Evolutionary conservation across 1,139 yeast species (phyloP).

Genomic region (Yamadazyma dushanensis): DNA sequence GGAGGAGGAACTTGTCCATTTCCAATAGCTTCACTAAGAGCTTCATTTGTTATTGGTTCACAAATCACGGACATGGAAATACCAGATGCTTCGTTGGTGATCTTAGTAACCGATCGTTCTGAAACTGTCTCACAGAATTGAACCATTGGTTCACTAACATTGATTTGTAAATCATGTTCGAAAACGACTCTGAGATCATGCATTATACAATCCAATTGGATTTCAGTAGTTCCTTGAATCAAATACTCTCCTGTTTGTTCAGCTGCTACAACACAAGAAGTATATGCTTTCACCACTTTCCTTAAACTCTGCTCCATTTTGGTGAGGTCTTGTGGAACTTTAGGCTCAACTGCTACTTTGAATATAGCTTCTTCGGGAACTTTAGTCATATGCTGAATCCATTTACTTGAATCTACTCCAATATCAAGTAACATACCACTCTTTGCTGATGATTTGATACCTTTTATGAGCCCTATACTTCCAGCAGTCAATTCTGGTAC

Average conservation of each 20-base stretch:
- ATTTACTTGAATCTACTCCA: constrained; percentile 21
- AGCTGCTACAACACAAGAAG: constrained; percentile 64
- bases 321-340: constrained; percentile 76
- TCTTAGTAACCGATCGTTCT: constrained; percentile 66
- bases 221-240: constrained; percentile 80
- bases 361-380: constrained; percentile 57
- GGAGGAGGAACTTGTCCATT: constrained; percentile 37
- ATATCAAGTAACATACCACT: constrained; percentile 29
- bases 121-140: constrained; percentile 77
- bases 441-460: constrained; percentile 31
- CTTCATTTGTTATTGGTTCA: constrained; percentile 62
- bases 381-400: neutral
- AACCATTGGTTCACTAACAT: constrained; percentile 83
- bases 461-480: constrained; percentile 63
- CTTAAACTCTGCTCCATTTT: constrained; percentile 67
- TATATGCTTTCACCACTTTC: constrained; percentile 60
- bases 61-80: constrained; percentile 71
- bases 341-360: constrained; percentile 83
- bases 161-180: constrained; percentile 65
- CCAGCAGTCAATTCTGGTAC: constrained; percentile 62
- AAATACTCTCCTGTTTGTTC: constrained; percentile 92
- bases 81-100: constrained; percentile 46
- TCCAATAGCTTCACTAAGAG: constrained; percentile 59
- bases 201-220: constrained; percentile 80
- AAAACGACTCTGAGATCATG: constrained; percentile 69